Percentiles rank a stretch among this genome's conserved stretches.
Conservation (phyloP, 257 asterid genomes). For the Capsicum chinense region DNA sequence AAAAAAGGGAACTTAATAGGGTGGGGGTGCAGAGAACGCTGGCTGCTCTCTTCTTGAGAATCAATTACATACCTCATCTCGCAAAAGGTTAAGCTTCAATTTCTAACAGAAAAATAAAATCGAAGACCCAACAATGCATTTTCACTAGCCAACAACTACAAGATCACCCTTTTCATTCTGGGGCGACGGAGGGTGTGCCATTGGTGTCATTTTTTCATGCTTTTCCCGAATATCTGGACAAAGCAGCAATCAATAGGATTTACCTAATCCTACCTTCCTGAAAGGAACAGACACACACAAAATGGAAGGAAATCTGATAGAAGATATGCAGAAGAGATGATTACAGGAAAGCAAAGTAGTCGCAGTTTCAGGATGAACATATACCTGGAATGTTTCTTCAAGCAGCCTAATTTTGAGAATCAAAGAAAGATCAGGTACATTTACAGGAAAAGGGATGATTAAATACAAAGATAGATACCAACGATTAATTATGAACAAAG, state of each 20-base stretch:
- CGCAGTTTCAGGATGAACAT: neutral
- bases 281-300: neutral
- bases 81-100: neutral
- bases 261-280: no score
- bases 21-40: no score
- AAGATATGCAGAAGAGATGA: neutral
- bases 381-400: constrained; percentile 8
- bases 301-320: neutral
- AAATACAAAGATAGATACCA: constrained; percentile 8
- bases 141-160: neutral
- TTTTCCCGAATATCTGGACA: neutral
- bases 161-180: neutral
- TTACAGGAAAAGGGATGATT: neutral
- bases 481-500: constrained; percentile 24
- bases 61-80: neutral
- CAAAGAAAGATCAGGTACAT: neutral
- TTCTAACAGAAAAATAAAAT: neutral
- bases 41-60: neutral
- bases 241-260: neutral
- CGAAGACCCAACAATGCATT: neutral
- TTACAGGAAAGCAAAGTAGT: neutral
- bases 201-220: neutral
- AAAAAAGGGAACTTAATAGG: neutral
- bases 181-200: neutral
- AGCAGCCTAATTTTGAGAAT: neutral